Evolutionary conservation across 2,329 filamentous ascomycete species (phyloP), one percentile per base, ranked within the genome.

Genomic region (Acephala macrosclerotiorum): DNA sequence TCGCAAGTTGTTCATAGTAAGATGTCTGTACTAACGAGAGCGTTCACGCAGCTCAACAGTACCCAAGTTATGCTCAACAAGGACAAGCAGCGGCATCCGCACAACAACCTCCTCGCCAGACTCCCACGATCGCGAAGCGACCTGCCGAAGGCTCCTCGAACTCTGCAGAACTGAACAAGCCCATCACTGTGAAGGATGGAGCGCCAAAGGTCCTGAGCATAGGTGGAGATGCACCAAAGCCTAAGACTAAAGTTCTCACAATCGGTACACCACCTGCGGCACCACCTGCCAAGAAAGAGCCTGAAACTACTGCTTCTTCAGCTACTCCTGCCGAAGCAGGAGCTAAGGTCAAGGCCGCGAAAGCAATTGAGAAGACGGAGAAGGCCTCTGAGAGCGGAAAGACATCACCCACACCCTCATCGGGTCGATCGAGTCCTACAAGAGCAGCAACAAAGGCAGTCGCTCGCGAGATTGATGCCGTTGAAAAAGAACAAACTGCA

Each of bases 291-390:
- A 83, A 83, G 77, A 83, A 85, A 75, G 82, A 83, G 61, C 58
- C 84, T 87, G 62, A 57, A 35, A 42, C 65, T 38, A 14, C 49
- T 33, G 9, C 45, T 49, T 11, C 45, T 49, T 5, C 45, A 22
- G 78, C 78, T 8, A 67, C 76, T 53, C 78, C 80, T 53, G 80
- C 89, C 2, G 90, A 92, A 70, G 90, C 91, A 33, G 92, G 93
- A 35, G 85, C 94, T 67, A 97, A 97, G 81, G 89, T 91, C n/a
- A 84, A 91, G 1, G 95, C 94, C 4, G 83, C 88, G 59, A 97
- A 97, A 81, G 94, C 95, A 11, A 93, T 97, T 69, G 93, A 97
- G 76, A 97, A 97, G 96, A 91, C 92, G 0, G 92, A 94, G 62
- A 90, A 86, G 9, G 81, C 81, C 57, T 81, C 85, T 55, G 81